Base-by-base conservation (phyloP, 2,329 filamentous ascomycete species). In the Chrysoporthe deuterocubensis region DNA sequence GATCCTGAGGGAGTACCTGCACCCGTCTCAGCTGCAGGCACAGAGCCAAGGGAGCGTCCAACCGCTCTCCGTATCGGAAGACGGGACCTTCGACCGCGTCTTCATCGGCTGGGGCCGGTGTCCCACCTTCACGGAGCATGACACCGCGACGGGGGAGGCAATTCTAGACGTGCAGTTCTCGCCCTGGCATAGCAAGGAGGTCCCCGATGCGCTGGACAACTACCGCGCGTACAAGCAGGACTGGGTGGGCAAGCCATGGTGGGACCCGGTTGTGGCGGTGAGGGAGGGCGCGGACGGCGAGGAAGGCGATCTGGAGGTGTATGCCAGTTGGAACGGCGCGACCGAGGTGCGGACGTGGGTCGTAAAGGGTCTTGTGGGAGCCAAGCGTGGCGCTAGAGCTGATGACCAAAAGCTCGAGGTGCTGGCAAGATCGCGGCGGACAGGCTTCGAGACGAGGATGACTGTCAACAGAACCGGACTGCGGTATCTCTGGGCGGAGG, bases 71-170 rank as follows among this genome's bases (percentile, higher is more conserved):
- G 67, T 73, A 1, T 69, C 40, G 32, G 62, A 46, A 18, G 14
- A 42, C 2, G 66, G 43, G 7, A 34, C 2, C 50, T 44, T 64
- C 4, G 67, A 44, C 26, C 81, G 82, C 67, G 76, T 80, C 3
- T 74, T 85, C 32, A 76, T 84, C 13, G 82, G 80, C 9, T 85
- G 80, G 78, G 82, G 84, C 37, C 80, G 82, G 44, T 78, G 77
- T 21, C 81, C 83, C 2, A 78, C 81, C 0, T 82, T 79, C 70
- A 83, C 79, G n/a, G 85, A 87, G 71, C 84, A 77, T 71, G 63
- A 65, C 43, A 67, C 76, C 1, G 52, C 71, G 18, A 74, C 78
- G 40, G 81, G 81, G 34, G 74, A 76, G 14, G 71, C 80, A 2
- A 72, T 84, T 6, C 80, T 81, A 69, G 78, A 81, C 59, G 77